Conservation (phyloP, 805 yeast genomes). For the Wickerhamiella parazyma region DNA sequence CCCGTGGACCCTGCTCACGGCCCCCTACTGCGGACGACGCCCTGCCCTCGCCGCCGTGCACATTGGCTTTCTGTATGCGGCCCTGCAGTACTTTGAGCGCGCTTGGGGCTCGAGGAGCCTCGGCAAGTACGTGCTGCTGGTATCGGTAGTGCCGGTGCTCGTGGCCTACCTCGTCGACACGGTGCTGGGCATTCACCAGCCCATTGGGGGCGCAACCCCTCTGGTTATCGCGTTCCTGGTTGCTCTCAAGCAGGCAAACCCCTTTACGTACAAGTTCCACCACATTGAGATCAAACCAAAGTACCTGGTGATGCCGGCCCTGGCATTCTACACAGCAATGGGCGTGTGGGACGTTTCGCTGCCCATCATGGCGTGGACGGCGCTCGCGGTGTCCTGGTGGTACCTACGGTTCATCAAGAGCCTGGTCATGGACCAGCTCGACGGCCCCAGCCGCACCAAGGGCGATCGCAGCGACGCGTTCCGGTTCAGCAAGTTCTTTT, state of each 20-base stretch:
- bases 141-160: constrained; percentile 26
- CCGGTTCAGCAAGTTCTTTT: constrained; percentile 64
- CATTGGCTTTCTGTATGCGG: constrained; percentile 29
- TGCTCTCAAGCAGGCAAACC: constrained; percentile 48
- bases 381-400: constrained; percentile 53
- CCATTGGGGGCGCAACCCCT: constrained; percentile 38
- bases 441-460: constrained; percentile 23
- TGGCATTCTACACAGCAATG: constrained; percentile 11
- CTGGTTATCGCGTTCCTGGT: constrained; percentile 42
- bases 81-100: constrained; percentile 49
- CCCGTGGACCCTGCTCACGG: constrained; percentile 35
- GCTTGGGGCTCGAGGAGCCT: constrained; percentile 40
- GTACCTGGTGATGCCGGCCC: constrained; percentile 20
- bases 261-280: constrained; percentile 39
- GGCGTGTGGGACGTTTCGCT: background rate
- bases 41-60: constrained; percentile 27
- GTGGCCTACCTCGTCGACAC: constrained; percentile 23
- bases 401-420: constrained; percentile 65
- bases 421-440: constrained; percentile 11
- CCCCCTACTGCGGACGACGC: constrained; percentile 32
- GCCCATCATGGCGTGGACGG: constrained; percentile 22
- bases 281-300: constrained; percentile 30
- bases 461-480: constrained; percentile 90
- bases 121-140: constrained; percentile 36
- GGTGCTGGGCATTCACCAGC: background rate